Percentiles rank a stretch among this genome's conserved stretches.
phyloP scores from a whole-genome alignment of 2,329 filamentous ascomycete genomes.

The Cadophora sp. region DNA sequence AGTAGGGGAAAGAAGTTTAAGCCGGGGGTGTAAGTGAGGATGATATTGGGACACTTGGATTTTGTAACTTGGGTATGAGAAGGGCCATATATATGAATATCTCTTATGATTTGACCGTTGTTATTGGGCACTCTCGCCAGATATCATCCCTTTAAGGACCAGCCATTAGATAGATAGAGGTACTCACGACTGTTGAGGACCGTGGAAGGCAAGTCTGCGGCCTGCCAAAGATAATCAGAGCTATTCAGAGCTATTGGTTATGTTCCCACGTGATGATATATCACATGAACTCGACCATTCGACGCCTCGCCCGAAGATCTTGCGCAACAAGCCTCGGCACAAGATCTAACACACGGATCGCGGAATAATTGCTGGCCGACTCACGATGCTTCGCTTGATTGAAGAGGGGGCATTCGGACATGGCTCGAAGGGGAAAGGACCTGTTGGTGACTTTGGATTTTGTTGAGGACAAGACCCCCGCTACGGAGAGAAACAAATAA shows the following conservation, averaged over 20 bases:
- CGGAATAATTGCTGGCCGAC: slow-evolving; percentile 4
- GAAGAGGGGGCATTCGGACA: neutral
- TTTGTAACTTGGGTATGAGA: no score
- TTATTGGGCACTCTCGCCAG: no score
- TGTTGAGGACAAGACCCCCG: slow-evolving; percentile 18
- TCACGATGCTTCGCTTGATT: slow-evolving; percentile 8
- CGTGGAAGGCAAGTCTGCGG: no score
- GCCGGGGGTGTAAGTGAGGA: slow-evolving; percentile 4
- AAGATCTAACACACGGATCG: neutral
- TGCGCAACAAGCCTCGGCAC: neutral
- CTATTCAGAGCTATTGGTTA: no score
- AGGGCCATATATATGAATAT: neutral
- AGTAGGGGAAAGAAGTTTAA: slow-evolving; percentile 30
- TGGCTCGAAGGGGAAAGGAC: slow-evolving; percentile 11
- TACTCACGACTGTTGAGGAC: no score
- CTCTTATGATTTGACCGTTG: no score
- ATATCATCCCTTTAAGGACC: no score
- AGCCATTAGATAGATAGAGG: no score
- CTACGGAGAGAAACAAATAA: neutral
- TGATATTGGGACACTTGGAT: neutral
- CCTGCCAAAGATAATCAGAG: no score
- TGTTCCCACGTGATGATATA: neutral
- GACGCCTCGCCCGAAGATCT: neutral
- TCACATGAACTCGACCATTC: neutral
- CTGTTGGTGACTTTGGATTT: neutral